phyloP scores from a whole-genome alignment of 208 protist genomes.

The Wallacemonas collosoma region DNA sequence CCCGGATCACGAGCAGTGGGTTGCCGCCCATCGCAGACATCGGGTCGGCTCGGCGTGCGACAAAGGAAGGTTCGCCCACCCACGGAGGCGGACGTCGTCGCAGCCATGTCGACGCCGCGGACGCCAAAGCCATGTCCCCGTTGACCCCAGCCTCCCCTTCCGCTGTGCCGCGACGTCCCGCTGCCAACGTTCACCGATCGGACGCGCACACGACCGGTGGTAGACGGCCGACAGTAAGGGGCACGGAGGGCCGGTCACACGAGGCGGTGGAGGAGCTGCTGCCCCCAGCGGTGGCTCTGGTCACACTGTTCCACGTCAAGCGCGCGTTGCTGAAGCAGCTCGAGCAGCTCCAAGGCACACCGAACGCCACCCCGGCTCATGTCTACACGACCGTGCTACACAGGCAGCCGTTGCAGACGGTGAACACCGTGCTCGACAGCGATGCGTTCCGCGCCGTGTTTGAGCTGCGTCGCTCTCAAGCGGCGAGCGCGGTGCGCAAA shows the following conservation, averaged over 20 bases:
- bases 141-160: not conserved
- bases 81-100: not conserved
- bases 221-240: too few species aligned
- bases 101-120: slow-evolving; percentile 13
- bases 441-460: slow-evolving; percentile 12
- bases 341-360: slow-evolving; percentile 10
- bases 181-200: too few species aligned
- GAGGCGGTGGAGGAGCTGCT: slow-evolving; percentile 11
- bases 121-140: not conserved
- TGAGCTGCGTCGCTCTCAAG: slow-evolving; percentile 1
- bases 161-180: not conserved
- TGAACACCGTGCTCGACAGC: slow-evolving; percentile 8
- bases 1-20: not conserved
- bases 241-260: not conserved
- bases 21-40: not conserved
- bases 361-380: slow-evolving; percentile 16
- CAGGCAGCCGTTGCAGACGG: slow-evolving; percentile 10
- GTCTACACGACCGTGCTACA: slow-evolving; percentile 19
- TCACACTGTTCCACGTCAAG: slow-evolving; percentile 11
- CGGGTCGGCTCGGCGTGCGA: not conserved
- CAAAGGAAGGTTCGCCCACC: not conserved
- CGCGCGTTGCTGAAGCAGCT: slow-evolving; percentile 15
- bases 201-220: too few species aligned
- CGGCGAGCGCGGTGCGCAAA: not conserved
- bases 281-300: slow-evolving; percentile 6